Evolutionary conservation across 306 rosid species (phyloP).

Genomic region (Prinsepia uniflora): DNA sequence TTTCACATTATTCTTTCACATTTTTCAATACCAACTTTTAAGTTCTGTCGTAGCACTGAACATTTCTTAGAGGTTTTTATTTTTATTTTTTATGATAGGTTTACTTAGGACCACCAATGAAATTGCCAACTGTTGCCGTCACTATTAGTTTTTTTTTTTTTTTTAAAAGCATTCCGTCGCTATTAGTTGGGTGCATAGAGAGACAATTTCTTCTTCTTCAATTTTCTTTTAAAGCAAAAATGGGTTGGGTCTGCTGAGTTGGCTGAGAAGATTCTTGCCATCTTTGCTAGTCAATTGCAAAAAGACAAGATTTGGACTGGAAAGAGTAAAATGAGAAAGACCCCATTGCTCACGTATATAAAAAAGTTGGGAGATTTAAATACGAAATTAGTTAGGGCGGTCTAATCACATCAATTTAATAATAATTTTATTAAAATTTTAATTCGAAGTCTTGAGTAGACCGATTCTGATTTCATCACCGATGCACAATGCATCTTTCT

Average conservation of each 20-base stretch:
- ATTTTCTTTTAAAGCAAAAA: not conserved
- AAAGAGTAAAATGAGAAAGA: constrained; percentile 10
- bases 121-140: constrained; percentile 11
- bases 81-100: not conserved
- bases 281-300: constrained; percentile 36
- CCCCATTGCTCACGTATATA: constrained; percentile 9
- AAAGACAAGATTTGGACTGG: constrained; percentile 35
- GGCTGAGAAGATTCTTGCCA: constrained; percentile 16
- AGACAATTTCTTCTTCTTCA: not conserved
- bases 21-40: not conserved
- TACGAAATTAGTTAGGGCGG: too few species aligned
- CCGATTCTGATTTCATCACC: too few species aligned
- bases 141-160: too few species aligned
- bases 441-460: too few species aligned
- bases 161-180: too few species aligned
- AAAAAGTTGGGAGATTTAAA: too few species aligned
- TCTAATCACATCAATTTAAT: too few species aligned
- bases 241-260: not conserved
- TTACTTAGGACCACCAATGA: constrained; percentile 17
- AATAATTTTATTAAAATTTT: too few species aligned
- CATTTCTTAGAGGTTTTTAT: not conserved
- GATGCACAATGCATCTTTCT: too few species aligned
- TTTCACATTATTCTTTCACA: not conserved
- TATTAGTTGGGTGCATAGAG: too few species aligned
- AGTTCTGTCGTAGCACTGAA: too few species aligned